Base-by-base conservation (phyloP, 2,329 filamentous ascomycete species). In the Cytospora schulzeri region DNA sequence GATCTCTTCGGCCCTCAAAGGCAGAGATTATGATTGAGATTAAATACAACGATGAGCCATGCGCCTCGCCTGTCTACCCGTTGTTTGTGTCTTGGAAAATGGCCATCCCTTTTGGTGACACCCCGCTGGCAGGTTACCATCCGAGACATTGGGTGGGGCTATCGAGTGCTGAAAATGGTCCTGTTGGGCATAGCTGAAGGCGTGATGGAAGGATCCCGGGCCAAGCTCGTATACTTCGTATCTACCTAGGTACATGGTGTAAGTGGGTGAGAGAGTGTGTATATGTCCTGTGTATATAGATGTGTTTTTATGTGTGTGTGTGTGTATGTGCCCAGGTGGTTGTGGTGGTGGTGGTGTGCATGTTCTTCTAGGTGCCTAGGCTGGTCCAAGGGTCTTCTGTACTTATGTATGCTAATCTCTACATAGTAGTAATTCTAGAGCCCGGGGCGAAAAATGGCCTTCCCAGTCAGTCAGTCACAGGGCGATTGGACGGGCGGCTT, bases 91-190 rank as follows among this genome's bases (percentile, higher is more conserved):
- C 45, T 48, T 48, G 9, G 9, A 48, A n/a, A 24, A 22, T 15
- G n/a, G n/a, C n/a, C n/a, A n/a, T 12, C n/a, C 45, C 29, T 28
- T 29, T 41, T 48, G 60, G 50, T 48, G 41, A 26, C 12, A 62
- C 50, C 60, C 28, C 41, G 53, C 52, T 26, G 28, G 26, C n/a
- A 51, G 22, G 60, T 29, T 52, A 26, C 22, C 53, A 57, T n/a
- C 60, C 60, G 60, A 62, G 60, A 62, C 53, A 62, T 17, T 24
- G 45, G n/a, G 45, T 48, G 45, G 45, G 45, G 45, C 45, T 19
- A 14, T 22, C 3, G n/a, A 24, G 45, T 22, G 45, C 45, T 48
- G 45, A n/a, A 24, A 12, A 48, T 22, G n/a, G 12, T 14, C 11
- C 9, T 24, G 45, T 24, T 24, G 45, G 45, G 45, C n/a, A 19